Base-by-base conservation (phyloP, 2,329 filamentous ascomycete genomes). In the Claviceps purpurea region DNA sequence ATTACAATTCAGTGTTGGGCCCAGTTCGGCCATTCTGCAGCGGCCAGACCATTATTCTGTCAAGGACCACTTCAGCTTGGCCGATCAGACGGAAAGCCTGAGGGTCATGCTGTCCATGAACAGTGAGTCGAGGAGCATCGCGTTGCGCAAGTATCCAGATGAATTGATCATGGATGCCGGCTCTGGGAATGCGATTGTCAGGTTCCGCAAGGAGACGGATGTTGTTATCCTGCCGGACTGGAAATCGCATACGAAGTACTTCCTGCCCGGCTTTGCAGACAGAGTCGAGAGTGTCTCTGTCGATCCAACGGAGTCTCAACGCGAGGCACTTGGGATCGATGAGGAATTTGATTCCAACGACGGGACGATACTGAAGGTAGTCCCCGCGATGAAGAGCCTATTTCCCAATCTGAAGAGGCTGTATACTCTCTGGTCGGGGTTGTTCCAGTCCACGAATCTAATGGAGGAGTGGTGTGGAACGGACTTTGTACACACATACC, bases 81-180 rank as follows among this genome's bases (percentile, higher is more conserved):
- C 56, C 0, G 56, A 62, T 4, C 61, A 63, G n/a, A 70, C 66
- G 0, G 53, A 52, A 20, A 48, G 56, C 2, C 50, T 64, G 1
- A 63, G 67, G 7, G 52, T 56, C 4, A 55, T 71, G 14, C 56
- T 70, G 37, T 62, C 67, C 1, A 60, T 66, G 8, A 60, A 68
- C 40, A 56, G 60, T 7, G 68, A 70, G 55, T 67, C 66, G n/a
- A 68, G 69, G 26, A 56, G 52, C 14, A 51, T 69, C 3, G 68
- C 61, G 4, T 53, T 62, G 41, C 59, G 56, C 7, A 56, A 52
- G 2, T 65, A 64, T 10, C 69, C 69, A 0, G 56, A 72, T 24
- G 55, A 61, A 13, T 54, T 71, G 22, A 48, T 38, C 30, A 59
- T 72, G 1, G 58, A 64, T 3, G 49, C 44, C 14, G 56, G 51